These are phyloP conservation scores for Balakata baccata DNA, from an alignment of 345 rosid species.

Conservation along the genomic window DNA sequence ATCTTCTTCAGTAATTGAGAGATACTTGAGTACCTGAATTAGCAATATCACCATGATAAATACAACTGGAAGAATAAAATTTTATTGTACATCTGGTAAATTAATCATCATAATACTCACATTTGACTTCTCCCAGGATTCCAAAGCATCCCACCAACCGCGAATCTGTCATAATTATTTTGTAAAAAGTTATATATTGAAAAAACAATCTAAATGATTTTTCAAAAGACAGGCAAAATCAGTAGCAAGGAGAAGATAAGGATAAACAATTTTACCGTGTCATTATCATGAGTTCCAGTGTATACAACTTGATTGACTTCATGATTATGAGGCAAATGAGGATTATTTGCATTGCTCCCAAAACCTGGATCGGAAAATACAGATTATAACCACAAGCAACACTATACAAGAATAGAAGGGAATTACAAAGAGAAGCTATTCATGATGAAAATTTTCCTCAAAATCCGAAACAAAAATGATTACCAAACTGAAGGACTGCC, in stretches of 20 bases:
- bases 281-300: conserved; percentile 98
- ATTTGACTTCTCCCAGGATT: conserved; percentile 59
- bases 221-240: not conserved
- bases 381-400: not conserved
- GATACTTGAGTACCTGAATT: conserved; percentile 61
- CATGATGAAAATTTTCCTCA: not conserved
- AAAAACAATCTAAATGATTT: not conserved
- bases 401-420: conserved; percentile 10
- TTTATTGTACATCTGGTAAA: not conserved
- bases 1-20: conserved; percentile 49
- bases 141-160: conserved; percentile 82
- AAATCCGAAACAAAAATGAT: conserved; percentile 1
- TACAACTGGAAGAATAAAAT: not conserved
- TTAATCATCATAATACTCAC: conserved; percentile 34
- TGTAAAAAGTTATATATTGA: not conserved
- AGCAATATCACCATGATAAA: conserved; percentile 4
- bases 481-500: conserved; percentile 99
- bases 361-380: conserved; percentile 51
- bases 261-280: conserved; percentile 51
- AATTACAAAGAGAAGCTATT: not conserved
- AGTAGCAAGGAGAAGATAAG: not conserved
- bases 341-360: conserved; percentile 74
- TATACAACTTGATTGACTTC: conserved; percentile 88
- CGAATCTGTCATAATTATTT: conserved; percentile 38
- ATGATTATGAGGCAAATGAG: conserved; percentile 94